These are phyloP conservation scores for Rhodofomes roseus DNA, from an alignment of 1,284 basidiomycete genomes.

Conservation along the genomic window DNA sequence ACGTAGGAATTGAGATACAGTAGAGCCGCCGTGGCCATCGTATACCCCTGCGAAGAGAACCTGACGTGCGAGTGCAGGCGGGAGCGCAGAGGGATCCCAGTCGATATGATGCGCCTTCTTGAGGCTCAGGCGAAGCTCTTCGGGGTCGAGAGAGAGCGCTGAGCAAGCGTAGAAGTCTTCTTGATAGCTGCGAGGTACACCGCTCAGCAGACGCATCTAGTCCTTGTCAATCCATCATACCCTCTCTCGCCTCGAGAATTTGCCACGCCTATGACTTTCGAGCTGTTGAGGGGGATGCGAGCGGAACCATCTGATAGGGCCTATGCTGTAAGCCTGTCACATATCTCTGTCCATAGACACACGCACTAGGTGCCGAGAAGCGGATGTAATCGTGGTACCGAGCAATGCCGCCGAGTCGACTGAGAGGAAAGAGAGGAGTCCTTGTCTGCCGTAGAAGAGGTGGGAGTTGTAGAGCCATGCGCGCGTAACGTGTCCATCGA, in stretches of 20 bases:
- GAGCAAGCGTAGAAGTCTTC: conserved; percentile 83
- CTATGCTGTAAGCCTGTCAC: neutral
- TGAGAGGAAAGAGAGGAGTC: conserved; percentile 3
- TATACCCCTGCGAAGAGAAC: conserved; percentile 85
- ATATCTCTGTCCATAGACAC: neutral
- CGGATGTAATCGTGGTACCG: conserved; percentile 70
- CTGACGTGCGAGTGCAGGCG: conserved; percentile 65
- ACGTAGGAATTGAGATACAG: conserved; percentile 49
- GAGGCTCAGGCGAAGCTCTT: conserved; percentile 65
- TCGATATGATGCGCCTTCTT: conserved; percentile 59
- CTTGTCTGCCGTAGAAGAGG: conserved; percentile 8
- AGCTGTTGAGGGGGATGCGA: conserved; percentile 41
- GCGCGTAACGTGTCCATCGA: conserved; percentile 19
- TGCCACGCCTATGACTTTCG: conserved; percentile 69
- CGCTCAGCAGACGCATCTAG: neutral
- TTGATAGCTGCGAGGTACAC: conserved; percentile 49
- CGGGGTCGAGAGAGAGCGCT: conserved; percentile 68
- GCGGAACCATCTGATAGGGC: conserved; percentile 30
- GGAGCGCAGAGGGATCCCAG: conserved; percentile 67
- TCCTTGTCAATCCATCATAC: conserved; percentile 31
- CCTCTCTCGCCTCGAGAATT: conserved; percentile 72
- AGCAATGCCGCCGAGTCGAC: conserved; percentile 9
- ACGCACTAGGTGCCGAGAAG: conserved; percentile 51
- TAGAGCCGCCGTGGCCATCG: conserved; percentile 56
- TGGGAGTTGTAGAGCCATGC: conserved; percentile 26